Evolutionary conservation across 805 yeast genomes (phyloP), one percentile per base, ranked within the genome.

Genomic region (Wickerhamomyces bovis): DNA sequence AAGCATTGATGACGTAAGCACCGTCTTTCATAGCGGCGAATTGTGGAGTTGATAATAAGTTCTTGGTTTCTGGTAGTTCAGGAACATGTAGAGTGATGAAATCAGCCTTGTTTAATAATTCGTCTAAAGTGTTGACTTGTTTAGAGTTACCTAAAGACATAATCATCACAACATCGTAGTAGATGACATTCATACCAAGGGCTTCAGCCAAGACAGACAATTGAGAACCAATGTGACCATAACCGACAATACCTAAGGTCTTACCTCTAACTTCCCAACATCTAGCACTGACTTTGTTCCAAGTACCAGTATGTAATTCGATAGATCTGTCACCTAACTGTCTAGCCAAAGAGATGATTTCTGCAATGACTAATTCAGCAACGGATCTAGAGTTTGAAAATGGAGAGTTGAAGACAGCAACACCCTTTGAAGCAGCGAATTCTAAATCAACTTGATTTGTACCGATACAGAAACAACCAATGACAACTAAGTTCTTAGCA

Each of bases 181-280:
- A 94, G 52, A 92, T 72, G 45, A 94, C 97, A 57, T 85, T 86
- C 96, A 94, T 84, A 71, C 99, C 99, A 82, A 94, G 81, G 40
- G 97, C 80, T 76, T 94, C 99, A 43, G 99, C 98, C 59, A 94
- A 73, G 11, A 94, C 99, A 9, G 96, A 86, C 65, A 94, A 81
- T 73, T 94, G 99, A 43, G 98, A 73, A 60, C 99, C 99, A 72
- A 94, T 94, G 69, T 94, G 99, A 60, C 99, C 99, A 63, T 94
- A 94, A 58, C 99, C 99, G 36, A 94, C 77, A 62, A 94, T 94
- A 52, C 99, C 99, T 60, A 94, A 76, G 42, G 99, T 92, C 71
- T 94, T 94, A 57, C 99, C 99, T 73, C 99, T 86, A 58, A 94
- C 90, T 73, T 94, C 99, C 98, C 98, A 94, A 73, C 99, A 94